Conservation (phyloP, 192 early-diverging fungal genomes). For the Spinellus fusiger region DNA sequence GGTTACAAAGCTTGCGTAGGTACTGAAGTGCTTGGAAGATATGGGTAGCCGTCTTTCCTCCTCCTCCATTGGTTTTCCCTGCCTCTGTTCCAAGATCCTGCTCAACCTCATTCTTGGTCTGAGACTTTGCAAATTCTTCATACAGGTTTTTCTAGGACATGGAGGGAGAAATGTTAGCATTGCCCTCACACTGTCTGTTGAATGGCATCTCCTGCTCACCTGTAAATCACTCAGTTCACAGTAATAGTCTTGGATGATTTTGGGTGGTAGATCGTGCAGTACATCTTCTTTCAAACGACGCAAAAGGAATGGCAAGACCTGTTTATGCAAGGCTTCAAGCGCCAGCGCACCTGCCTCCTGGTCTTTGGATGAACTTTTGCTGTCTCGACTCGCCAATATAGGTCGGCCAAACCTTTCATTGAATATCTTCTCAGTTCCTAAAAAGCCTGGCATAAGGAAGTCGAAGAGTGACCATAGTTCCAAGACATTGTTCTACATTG, state of each 20-base stretch:
- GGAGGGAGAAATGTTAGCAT: not conserved
- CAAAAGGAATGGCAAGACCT: slow-evolving; percentile 93
- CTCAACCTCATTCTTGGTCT: slow-evolving; percentile 44
- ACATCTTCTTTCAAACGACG: slow-evolving; percentile 98
- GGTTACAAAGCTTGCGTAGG: slow-evolving; percentile 91
- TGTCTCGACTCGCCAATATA: slow-evolving; percentile 84
- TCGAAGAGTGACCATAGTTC: slow-evolving; percentile 99
- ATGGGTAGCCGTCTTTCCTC: slow-evolving; percentile 62
- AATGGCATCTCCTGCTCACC: slow-evolving; percentile 14
- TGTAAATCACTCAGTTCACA: slow-evolving; percentile 92
- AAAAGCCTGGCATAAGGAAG: slow-evolving; percentile 97
- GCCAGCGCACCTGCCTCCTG: slow-evolving; percentile 76
- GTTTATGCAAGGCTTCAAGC: slow-evolving; percentile 90
- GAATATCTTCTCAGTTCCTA: slow-evolving; percentile 92
- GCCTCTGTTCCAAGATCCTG: slow-evolving; percentile 39
- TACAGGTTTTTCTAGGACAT: slow-evolving; percentile 67
- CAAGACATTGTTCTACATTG: slow-evolving; percentile 81
- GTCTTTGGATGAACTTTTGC: slow-evolving; percentile 67
- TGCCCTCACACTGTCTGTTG: not conserved
- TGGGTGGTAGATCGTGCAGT: slow-evolving; percentile 91
- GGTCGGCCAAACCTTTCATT: slow-evolving; percentile 92
- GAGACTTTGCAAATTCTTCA: slow-evolving; percentile 84
- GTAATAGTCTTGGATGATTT: slow-evolving; percentile 99
- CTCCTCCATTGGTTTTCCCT: slow-evolving; percentile 17
- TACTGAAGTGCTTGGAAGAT: slow-evolving; percentile 99